Evolutionary conservation across 768 basidiomycete genomes (phyloP), one percentile per base, ranked within the genome.

Genomic region (Chalciporus sphaerocephalus): DNA sequence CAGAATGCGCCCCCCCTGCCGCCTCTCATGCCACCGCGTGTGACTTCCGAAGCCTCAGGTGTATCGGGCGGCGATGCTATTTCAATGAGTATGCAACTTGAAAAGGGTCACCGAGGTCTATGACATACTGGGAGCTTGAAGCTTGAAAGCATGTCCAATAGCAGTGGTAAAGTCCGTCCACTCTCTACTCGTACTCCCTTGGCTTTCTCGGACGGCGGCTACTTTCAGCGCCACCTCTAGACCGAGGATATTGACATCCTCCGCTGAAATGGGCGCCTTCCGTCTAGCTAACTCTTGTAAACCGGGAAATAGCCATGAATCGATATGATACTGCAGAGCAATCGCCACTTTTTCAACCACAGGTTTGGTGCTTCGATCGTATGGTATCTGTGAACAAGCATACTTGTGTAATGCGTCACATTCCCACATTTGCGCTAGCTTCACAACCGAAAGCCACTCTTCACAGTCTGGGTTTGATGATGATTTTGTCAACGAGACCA

Each of bases 401-500:
- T 56, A 47, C 17, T 52, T 41, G 24, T 69, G 61, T 22, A 72
- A 35, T 10, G 46, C 40, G 13, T 56, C 46, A 39, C 70, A 70
- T 33, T 57, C 53, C 69, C 73, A 74, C 55, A 69, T 66, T 6
- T 53, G 65, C 6, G 74, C 56, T 17, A 74, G 55, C 49, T 69
- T 68, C 15, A 72, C 53, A 17, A 70, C 62, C 0, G 68, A 61
- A n/a, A 66, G 51, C 75, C 73, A 74, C 40, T 61, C 60, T 6
- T 62, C 58, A 37, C 45, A 46, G 4, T 1, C n/a, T 6, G 30
- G n/a, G 4, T 1, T 32, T 6, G 30, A 32, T 1, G 30, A 32
- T 15, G 30, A 5, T 9, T n/a, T 6, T 0, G 13, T n/a, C 4
- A 32, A 32, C 30, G 30, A n/a, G 6, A 7, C n/a, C 12, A 2